Evolutionary conservation across 371 early-diverging fungal species (phyloP).

Genomic region (Basidiobolus meristosporus): DNA sequence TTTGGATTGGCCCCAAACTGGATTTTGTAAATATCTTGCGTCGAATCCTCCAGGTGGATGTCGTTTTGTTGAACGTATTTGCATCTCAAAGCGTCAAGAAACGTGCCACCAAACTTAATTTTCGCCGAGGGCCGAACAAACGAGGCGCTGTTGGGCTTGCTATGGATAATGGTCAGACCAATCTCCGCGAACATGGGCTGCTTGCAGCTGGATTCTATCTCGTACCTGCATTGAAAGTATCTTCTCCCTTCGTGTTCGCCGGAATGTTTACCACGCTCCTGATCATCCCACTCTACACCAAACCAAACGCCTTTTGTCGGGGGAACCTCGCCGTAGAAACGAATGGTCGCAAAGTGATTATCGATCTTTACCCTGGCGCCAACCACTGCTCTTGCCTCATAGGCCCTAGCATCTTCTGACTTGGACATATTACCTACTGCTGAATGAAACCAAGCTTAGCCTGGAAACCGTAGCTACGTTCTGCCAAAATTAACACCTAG

Average conservation of each 20-base stretch:
- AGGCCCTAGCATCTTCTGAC: too few species aligned
- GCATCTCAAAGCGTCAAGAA: constrained; percentile 24
- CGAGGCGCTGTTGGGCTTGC: constrained; percentile 39
- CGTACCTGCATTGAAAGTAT: constrained; percentile 51
- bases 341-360: constrained; percentile 31
- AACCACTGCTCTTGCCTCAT: too few species aligned
- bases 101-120: constrained; percentile 21
- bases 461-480: too few species aligned
- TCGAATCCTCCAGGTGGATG: constrained; percentile 4
- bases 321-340: constrained; percentile 38
- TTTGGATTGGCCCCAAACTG: constrained; percentile 7
- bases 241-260: constrained; percentile 34
- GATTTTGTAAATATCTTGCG: background rate
- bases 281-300: constrained; percentile 80
- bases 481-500: too few species aligned
- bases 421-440: too few species aligned
- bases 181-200: background rate
- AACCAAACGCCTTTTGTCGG: constrained; percentile 48
- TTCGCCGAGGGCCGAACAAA: constrained; percentile 45
- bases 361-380: constrained; percentile 19
- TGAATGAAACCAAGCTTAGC: too few species aligned
- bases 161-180: constrained; percentile 5
- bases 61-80: constrained; percentile 20
- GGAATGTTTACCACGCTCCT: constrained; percentile 61
- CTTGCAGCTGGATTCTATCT: background rate